Conservation (phyloP, 140 eudicot genomes). For the Cichorium intybus region DNA sequence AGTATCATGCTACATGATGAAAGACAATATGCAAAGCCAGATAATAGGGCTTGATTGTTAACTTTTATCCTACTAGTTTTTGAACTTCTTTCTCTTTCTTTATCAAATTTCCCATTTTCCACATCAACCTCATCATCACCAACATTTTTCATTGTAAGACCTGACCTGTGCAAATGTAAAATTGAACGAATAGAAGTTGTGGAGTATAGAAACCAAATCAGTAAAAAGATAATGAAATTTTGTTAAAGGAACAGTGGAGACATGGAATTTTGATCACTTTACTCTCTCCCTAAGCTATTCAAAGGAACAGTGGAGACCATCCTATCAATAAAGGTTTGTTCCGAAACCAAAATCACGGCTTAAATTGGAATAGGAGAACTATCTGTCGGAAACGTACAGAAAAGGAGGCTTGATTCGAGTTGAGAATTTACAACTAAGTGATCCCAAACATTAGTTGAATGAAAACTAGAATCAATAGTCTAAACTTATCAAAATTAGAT, state of each 20-base stretch:
- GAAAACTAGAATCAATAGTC: constrained; percentile 8
- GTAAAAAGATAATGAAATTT: background rate
- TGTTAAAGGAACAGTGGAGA: background rate
- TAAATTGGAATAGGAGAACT: background rate
- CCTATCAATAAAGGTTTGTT: background rate
- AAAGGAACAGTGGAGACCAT: background rate
- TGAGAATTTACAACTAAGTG: background rate
- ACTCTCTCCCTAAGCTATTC: background rate
- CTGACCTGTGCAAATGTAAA: constrained; percentile 30
- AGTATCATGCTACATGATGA: constrained; percentile 98
- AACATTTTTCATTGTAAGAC: constrained; percentile 52
- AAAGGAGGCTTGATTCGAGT: constrained; percentile 2
- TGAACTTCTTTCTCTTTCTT: constrained; percentile 46
- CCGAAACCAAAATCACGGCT: background rate
- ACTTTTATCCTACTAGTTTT: constrained; percentile 46
- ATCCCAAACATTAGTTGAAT: background rate
- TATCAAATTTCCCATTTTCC: constrained; percentile 63
- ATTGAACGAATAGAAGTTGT: no score
- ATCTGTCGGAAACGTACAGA: background rate
- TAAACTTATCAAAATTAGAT: background rate
- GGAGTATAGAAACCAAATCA: no score
- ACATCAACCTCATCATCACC: constrained; percentile 56
- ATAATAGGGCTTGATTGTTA: constrained; percentile 68
- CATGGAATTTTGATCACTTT: no score
- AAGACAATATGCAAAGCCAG: constrained; percentile 88